phyloP scores from a whole-genome alignment of 2,329 filamentous ascomycete genomes.

The Colletotrichum zoysiae region DNA sequence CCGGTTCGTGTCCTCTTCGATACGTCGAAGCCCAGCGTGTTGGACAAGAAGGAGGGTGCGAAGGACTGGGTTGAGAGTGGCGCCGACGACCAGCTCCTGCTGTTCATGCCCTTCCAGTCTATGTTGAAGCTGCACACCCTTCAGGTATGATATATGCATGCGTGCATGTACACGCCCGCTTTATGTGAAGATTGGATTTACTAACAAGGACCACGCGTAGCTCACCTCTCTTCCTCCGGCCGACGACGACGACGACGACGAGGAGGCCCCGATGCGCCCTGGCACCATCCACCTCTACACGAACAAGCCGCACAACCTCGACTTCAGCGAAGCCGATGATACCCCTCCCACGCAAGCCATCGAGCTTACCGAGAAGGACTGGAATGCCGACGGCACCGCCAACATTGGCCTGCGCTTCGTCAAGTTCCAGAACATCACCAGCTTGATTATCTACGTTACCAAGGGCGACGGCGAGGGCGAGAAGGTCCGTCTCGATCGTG shows the following conservation, averaged over 20 bases:
- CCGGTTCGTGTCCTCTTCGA: constrained; percentile 81
- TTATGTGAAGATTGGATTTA: not conserved
- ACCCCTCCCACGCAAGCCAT: constrained; percentile 84
- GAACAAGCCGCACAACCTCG: constrained; percentile 90
- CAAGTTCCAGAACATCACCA: constrained; percentile 96
- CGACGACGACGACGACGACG: constrained; percentile 79
- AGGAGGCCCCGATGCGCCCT: constrained; percentile 83
- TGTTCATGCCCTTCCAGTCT: constrained; percentile 90
- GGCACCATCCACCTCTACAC: constrained; percentile 87
- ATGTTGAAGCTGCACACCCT: constrained; percentile 90
- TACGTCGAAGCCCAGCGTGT: constrained; percentile 71
- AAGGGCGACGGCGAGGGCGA: constrained; percentile 87
- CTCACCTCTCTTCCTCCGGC: constrained; percentile 83
- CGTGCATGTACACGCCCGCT: not conserved
- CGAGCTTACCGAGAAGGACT: constrained; percentile 80
- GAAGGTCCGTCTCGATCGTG: constrained; percentile 84
- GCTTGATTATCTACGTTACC: constrained; percentile 87
- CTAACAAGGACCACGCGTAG: constrained; percentile 61
- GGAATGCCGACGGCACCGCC: constrained; percentile 83
- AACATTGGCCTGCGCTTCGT: constrained; percentile 85
- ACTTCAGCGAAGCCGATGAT: constrained; percentile 95
- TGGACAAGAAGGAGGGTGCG: constrained; percentile 66
- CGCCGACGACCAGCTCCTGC: constrained; percentile 95
- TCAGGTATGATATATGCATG: constrained; percentile 60
- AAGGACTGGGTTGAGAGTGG: constrained; percentile 96